phyloP scores from a whole-genome alignment of 2,329 filamentous ascomycete genomes.

The Whalleya microplaca region DNA sequence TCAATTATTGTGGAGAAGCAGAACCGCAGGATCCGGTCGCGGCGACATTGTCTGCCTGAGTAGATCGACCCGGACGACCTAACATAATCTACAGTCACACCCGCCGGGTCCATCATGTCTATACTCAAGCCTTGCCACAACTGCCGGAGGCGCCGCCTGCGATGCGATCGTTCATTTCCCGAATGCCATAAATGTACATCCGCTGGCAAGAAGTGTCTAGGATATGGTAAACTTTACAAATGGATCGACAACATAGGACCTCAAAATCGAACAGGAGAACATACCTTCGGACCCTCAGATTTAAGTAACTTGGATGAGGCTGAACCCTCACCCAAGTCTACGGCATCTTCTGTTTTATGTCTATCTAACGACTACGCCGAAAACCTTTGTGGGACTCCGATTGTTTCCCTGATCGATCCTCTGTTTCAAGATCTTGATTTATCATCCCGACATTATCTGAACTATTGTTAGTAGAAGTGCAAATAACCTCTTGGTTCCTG shows the following conservation, averaged over 20 bases:
- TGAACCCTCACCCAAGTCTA: slow-evolving; percentile 6
- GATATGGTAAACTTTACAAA: slow-evolving; percentile 63
- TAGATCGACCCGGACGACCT: neutral
- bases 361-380: neutral
- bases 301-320: slow-evolving; percentile 16
- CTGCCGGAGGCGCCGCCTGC: slow-evolving; percentile 62
- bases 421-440: slow-evolving; percentile 56
- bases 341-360: neutral
- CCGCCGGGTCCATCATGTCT: slow-evolving; percentile 9
- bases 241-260: slow-evolving; percentile 60
- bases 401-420: slow-evolving; percentile 52
- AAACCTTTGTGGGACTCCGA: slow-evolving; percentile 7
- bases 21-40: neutral
- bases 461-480: slow-evolving; percentile 50
- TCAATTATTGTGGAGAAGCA: neutral
- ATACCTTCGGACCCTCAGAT: slow-evolving; percentile 4
- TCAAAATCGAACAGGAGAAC: slow-evolving; percentile 45
- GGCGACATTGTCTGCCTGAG: neutral
- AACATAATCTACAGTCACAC: neutral
- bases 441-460: slow-evolving; percentile 51
- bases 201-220: slow-evolving; percentile 61
- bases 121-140: slow-evolving; percentile 58
- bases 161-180: slow-evolving; percentile 64
- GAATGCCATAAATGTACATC: slow-evolving; percentile 62
- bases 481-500: neutral